Evolutionary conservation across 1,284 basidiomycete species (phyloP), one percentile per base, ranked within the genome.

Genomic region (Lignosus rhinocerotis): DNA sequence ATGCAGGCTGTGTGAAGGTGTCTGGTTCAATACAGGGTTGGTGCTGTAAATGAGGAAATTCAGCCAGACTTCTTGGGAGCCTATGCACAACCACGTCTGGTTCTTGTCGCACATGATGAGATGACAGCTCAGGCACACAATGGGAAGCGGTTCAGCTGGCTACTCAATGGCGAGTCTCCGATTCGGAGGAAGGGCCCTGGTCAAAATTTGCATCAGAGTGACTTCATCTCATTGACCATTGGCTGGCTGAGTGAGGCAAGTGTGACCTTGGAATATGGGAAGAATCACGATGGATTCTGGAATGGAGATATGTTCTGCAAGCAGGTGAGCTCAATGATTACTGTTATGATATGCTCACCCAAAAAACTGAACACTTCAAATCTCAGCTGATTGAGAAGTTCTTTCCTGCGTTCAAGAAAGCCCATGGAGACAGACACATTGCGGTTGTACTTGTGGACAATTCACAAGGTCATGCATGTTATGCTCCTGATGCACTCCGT

Each of bases 201-300:
- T 1, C 53, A 61, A 4, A 63, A 58, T 1, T 55, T 67, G 6
- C 65, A 67, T 55, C 52, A 52, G 21, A 63, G 63, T 44, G 65
- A 63, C 32, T 44, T 65, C 14, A 65, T 67, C 21, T 62, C 55
- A 47, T 61, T 57, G 25, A 63, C 60, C 0, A 48, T 60, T 45
- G 64, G 60, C 8, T 58, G 57, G 54, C 32, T 66, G 39, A 39
- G 55, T 12, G 60, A 58, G 3, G 66, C 63, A 39, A 50, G 58
- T 6, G 46, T 60, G 30, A 63, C 58, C 1, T 49, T 80, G 4
- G 72, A 78, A 48, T 78, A 79, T 68, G 75, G 78, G 6, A 79
- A 79, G 58, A 76, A 76, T 65, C 71, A 77, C 49, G 71, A 79
- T 7, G 76, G 78, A 0, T 80, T 76, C 66, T 80, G 78, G 73